Conservation (phyloP, 1,284 basidiomycete genomes). For the Stereum hirsutum region DNA sequence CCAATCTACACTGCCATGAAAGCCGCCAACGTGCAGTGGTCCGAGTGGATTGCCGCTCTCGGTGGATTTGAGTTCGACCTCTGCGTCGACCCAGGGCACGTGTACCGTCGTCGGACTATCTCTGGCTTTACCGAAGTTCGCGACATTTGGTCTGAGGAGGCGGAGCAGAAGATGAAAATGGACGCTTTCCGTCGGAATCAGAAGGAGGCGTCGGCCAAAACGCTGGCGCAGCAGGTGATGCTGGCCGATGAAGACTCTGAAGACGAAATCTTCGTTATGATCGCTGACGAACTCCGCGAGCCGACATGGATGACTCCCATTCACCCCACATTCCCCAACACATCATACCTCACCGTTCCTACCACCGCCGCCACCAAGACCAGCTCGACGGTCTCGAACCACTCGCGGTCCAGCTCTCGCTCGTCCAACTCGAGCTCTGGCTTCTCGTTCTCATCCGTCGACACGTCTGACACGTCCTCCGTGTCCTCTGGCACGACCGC, state of each 20-base stretch:
- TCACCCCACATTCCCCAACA: slow-evolving; percentile 43
- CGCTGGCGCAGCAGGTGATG: slow-evolving; percentile 61
- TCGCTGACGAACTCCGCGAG: slow-evolving; percentile 57
- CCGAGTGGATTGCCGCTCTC: slow-evolving; percentile 61
- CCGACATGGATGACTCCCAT: slow-evolving; percentile 63
- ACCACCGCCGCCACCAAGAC: slow-evolving; percentile 41
- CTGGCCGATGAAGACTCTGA: slow-evolving; percentile 61
- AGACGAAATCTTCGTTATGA: slow-evolving; percentile 62
- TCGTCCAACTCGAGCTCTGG: slow-evolving; percentile 63
- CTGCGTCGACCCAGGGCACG: slow-evolving; percentile 67
- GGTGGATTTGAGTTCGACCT: slow-evolving; percentile 67
- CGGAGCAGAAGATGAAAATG: slow-evolving; percentile 12
- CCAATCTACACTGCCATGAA: slow-evolving; percentile 61
- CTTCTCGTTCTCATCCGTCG: slow-evolving; percentile 42
- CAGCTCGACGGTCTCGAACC: slow-evolving; percentile 45
- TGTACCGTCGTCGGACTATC: slow-evolving; percentile 50
- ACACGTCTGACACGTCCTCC: slow-evolving; percentile 26
- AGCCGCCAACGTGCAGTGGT: slow-evolving; percentile 62
- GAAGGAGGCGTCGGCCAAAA: slow-evolving; percentile 25
- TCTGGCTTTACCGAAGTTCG: slow-evolving; percentile 23
- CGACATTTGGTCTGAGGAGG: slow-evolving; percentile 52
- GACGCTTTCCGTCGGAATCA: slow-evolving; percentile 26
- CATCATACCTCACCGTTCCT: no score
- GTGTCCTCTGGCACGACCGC: slow-evolving; percentile 30
- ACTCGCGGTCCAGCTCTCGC: slow-evolving; percentile 68